These are phyloP conservation scores for Epithemia pelagica DNA, from an alignment of 108 stramenopile species.

Conservation along the genomic window DNA sequence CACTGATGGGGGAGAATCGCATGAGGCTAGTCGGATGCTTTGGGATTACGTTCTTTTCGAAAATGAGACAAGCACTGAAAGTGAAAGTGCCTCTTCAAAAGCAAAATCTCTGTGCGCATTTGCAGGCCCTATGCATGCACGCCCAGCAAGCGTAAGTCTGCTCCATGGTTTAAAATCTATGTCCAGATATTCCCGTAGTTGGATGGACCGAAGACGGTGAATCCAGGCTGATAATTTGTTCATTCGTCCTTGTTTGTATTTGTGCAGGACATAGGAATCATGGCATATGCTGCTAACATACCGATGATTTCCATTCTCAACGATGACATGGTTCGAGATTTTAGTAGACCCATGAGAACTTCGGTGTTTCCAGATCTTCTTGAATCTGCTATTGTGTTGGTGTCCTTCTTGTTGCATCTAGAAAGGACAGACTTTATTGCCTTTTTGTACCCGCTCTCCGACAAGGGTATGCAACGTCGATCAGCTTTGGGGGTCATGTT, in stretches of 20 bases:
- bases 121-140: not conserved
- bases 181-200: not conserved
- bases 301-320: not conserved
- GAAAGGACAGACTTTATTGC: not conserved
- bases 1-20: not conserved
- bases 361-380: not conserved
- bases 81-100: not conserved
- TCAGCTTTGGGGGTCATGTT: not conserved
- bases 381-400: not conserved
- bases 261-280: not conserved
- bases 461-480: not conserved
- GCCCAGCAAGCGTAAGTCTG: not conserved
- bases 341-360: not conserved
- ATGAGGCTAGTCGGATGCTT: not conserved
- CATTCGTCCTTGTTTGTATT: not conserved
- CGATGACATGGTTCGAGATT: not conserved
- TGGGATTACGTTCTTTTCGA: not conserved
- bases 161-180: too few species aligned
- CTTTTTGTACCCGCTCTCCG: not conserved
- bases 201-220: not conserved
- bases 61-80: not conserved
- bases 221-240: not conserved
- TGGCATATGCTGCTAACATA: not conserved
- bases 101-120: not conserved
- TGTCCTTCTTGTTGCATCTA: not conserved